Percentiles rank a stretch among this genome's conserved stretches.
Evolutionary conservation across 345 rosid genomes (phyloP).

Genomic region (Aquilaria sinensis): DNA sequence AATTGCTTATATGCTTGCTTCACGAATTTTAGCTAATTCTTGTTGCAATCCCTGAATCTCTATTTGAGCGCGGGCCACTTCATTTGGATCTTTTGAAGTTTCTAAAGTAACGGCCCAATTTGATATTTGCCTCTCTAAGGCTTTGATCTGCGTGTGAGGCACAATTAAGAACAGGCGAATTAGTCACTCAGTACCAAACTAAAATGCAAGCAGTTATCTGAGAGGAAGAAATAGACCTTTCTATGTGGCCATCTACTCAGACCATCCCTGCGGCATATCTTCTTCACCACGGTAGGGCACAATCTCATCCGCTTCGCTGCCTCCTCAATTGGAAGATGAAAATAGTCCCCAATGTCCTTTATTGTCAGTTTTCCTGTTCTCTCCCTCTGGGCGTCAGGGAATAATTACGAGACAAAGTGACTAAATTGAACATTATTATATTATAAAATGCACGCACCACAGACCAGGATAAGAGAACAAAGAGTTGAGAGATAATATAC

Average conservation of each 20-base stretch:
- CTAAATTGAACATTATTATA: too few relatives aligned
- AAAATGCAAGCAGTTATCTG: background rate
- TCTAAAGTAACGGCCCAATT: background rate
- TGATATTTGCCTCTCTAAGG: constrained; percentile 26
- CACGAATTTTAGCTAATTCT: constrained; percentile 18
- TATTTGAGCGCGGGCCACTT: constrained; percentile 18
- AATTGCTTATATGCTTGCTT: background rate
- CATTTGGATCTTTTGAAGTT: constrained; percentile 14
- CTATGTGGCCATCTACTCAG: constrained; percentile 53
- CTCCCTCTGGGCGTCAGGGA: constrained; percentile 38
- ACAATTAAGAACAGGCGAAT: background rate
- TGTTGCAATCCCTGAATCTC: constrained; percentile 23
- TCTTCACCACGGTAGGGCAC: constrained; percentile 60
- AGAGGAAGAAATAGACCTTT: constrained; percentile 28
- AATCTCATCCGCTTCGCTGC: constrained; percentile 40
- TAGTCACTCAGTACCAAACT: background rate
- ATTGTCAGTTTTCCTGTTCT: constrained; percentile 36
- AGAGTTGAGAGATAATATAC: background rate
- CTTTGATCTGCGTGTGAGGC: constrained; percentile 26
- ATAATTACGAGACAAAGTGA: too few relatives aligned
- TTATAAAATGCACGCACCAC: too few relatives aligned
- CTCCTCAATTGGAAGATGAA: constrained; percentile 45
- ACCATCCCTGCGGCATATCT: constrained; percentile 33
- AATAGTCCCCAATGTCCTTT: constrained; percentile 27
- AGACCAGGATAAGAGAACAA: too few relatives aligned